phyloP scores from a whole-genome alignment of 805 yeast species.

The Sugiyamaella mastotermitis region DNA sequence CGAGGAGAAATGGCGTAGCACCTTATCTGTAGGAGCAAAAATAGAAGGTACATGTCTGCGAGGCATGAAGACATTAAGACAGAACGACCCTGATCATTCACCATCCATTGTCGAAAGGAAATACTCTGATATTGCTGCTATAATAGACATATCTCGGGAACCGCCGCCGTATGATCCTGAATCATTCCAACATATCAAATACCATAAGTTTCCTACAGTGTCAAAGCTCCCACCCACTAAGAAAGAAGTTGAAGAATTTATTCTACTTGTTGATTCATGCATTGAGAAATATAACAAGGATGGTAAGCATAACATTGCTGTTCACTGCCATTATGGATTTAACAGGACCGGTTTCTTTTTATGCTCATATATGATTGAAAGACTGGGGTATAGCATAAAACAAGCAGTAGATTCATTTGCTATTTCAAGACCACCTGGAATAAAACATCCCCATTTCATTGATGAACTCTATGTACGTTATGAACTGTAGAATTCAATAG shows the following conservation, averaged over 20 bases:
- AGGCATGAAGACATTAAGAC: constrained; percentile 72
- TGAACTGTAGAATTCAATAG: constrained; percentile 11
- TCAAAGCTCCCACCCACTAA: constrained; percentile 70
- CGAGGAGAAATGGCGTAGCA: constrained; percentile 62
- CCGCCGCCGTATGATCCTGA: constrained; percentile 66
- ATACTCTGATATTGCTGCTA: constrained; percentile 49
- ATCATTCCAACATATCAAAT: constrained; percentile 46
- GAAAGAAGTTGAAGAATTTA: constrained; percentile 50
- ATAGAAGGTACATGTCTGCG: constrained; percentile 42
- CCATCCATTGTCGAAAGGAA: constrained; percentile 47
- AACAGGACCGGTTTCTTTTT: constrained; percentile 72
- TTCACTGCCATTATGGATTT: constrained; percentile 80
- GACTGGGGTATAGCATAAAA: constrained; percentile 49
- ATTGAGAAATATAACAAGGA: constrained; percentile 24
- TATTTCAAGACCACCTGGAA: constrained; percentile 59
- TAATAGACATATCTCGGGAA: constrained; percentile 60
- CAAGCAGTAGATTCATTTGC: constrained; percentile 60
- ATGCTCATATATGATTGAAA: constrained; percentile 61
- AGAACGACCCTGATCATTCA: constrained; percentile 55
- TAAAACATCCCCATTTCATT: constrained; percentile 70
- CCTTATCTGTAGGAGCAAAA: constrained; percentile 39
- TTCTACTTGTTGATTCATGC: constrained; percentile 46
- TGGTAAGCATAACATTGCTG: constrained; percentile 32
- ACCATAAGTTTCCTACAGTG: constrained; percentile 71
- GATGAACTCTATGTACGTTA: constrained; percentile 67